Conservation (phyloP, 1,284 basidiomycete species). For the Malassezia arunalokei region DNA sequence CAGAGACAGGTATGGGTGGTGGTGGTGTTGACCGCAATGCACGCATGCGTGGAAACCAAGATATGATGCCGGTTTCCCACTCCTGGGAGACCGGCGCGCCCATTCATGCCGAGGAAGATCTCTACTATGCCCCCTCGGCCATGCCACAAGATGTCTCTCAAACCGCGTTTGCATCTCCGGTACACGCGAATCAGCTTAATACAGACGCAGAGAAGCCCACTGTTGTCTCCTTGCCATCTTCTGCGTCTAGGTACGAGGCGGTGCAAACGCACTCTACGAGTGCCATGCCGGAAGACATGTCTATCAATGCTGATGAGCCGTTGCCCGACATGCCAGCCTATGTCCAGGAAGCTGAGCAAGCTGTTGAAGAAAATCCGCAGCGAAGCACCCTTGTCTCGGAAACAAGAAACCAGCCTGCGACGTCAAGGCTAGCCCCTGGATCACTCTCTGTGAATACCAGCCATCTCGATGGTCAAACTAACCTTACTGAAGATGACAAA, state of each 20-base stretch:
- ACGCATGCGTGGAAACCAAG: neutral
- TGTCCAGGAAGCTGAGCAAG: neutral
- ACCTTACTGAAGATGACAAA: neutral
- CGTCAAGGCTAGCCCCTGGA: neutral
- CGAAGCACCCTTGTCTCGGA: neutral
- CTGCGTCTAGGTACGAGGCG: neutral
- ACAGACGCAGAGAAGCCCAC: neutral
- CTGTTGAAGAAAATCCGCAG: neutral
- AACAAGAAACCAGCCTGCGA: neutral
- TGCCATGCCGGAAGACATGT: neutral
- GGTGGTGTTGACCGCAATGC: constrained; percentile 12
- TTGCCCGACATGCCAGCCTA: neutral
- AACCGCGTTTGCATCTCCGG: neutral
- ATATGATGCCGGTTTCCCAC: neutral
- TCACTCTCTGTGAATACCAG: neutral
- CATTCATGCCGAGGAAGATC: neutral
- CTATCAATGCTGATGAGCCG: neutral
- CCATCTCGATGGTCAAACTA: neutral
- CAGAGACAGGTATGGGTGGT: constrained; percentile 14
- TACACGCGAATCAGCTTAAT: neutral
- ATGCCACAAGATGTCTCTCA: neutral
- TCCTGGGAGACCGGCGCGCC: neutral
- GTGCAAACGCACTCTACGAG: neutral
- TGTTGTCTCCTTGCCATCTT: neutral
- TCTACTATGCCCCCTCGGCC: neutral